Evolutionary conservation across 78 protist genomes (phyloP), one percentile per base, ranked within the genome.

Genomic region (Isochrysis galbana): DNA sequence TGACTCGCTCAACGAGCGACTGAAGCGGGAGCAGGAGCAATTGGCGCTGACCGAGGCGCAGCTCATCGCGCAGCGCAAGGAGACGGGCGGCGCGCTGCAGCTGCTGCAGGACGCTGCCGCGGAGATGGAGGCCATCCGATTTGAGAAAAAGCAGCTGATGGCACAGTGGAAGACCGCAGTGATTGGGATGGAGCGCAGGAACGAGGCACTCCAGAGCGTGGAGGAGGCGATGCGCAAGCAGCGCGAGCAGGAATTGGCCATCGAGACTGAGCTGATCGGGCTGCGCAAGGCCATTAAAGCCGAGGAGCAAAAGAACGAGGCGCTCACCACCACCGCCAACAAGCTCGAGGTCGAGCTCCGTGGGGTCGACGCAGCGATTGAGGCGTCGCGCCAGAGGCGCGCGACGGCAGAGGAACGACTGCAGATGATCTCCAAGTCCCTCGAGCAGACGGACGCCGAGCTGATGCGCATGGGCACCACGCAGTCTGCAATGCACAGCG

Each of bases 141-240:
- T 94, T 26, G 95, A 95, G 54, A 87, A 87, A 67, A 89, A 91
- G 90, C 94, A 91, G 80, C 95, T 95, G 44, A 25, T 93, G 39
- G 46, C 41, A 47, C 94, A 93, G 91, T 95, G 92, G 93, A 92
- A 92, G 39, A 26, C 91, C 34, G 39, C 91, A 22, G 67, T 92
- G 34, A 55, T 93, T 39, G 96, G 96, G 32, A 90, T 95, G 92
- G 94, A 95, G 91, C 87, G 95, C 32, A 80, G 96, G 2, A 95
- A 95, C 41, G 96, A 95, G 82, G 94, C 96, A 46, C 77, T 95
- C 41, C 91, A 88, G 74, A 54, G 55, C 55, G 34, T 54, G 39
- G 55, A 41, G 38, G 92, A 94, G 22, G 94, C 90, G 47, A 14
- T 94, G 19, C 10, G 34, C 39, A 29, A 47, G 89, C 96, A 93